These are phyloP conservation scores for Penicillium salamii DNA, from an alignment of 495 filamentous ascomycete species.

Conservation along the genomic window DNA sequence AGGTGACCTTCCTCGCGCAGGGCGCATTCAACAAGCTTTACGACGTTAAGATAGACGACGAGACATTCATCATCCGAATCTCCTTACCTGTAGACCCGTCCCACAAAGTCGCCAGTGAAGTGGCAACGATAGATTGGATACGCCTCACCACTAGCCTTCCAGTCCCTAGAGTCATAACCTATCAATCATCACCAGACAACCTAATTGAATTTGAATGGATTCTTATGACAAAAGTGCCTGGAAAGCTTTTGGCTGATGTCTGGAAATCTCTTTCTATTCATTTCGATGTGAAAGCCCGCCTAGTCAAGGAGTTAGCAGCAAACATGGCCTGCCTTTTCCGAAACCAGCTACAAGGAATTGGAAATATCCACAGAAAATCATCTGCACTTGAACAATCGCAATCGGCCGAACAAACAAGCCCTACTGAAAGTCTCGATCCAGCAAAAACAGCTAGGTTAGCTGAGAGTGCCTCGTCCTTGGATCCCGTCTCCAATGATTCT, in stretches of 20 bases:
- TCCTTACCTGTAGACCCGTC: conserved; percentile 51
- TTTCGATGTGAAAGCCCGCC: no score
- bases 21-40: conserved; percentile 13
- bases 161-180: conserved; percentile 48
- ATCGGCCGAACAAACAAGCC: neutral
- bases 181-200: neutral
- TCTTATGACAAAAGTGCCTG: conserved; percentile 48
- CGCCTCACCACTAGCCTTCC: conserved; percentile 45
- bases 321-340: neutral
- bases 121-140: conserved; percentile 50
- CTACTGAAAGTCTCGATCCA: neutral
- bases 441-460: neutral
- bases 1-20: conserved; percentile 6
- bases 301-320: neutral
- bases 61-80: conserved; percentile 44
- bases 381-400: neutral
- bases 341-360: conserved; percentile 6
- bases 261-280: conserved; percentile 44
- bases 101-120: conserved; percentile 54
- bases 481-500: neutral
- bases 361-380: conserved; percentile 3
- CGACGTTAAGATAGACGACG: conserved; percentile 4
- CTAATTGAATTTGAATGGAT: conserved; percentile 40
- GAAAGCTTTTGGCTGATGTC: conserved; percentile 32
- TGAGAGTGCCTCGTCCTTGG: neutral